Conservation (phyloP, 169 alveolate genomes). For the Theileria parva region DNA sequence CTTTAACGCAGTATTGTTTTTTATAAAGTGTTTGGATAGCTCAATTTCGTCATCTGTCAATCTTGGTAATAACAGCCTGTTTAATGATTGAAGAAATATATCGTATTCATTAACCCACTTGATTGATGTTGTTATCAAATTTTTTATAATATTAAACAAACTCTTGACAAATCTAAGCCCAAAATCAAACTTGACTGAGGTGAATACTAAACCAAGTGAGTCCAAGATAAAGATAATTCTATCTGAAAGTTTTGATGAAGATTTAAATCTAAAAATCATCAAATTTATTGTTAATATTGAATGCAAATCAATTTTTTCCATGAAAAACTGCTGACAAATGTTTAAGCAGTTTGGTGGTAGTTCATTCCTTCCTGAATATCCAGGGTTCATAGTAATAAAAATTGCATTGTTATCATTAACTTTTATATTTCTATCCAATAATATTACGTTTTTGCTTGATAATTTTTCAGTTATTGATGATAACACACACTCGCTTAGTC, state of each 20-base stretch:
- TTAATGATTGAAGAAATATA: neutral
- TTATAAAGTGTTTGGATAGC: neutral
- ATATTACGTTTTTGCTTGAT: constrained; percentile 86
- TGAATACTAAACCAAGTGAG: constrained; percentile 89
- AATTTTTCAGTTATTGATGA: constrained; percentile 96
- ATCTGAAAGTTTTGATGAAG: constrained; percentile 91
- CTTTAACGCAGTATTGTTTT: neutral
- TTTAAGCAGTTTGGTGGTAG: constrained; percentile 95
- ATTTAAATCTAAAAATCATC: constrained; percentile 93
- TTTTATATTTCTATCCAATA: constrained; percentile 82
- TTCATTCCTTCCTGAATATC: constrained; percentile 97
- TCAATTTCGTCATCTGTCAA: neutral
- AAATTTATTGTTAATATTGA: constrained; percentile 90
- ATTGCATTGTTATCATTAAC: constrained; percentile 93
- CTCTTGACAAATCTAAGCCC: constrained; percentile 97
- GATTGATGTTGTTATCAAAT: neutral
- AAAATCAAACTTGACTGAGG: constrained; percentile 97
- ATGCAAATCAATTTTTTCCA: constrained; percentile 89
- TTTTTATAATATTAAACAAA: constrained; percentile 86
- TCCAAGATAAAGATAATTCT: constrained; percentile 94
- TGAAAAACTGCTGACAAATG: constrained; percentile 90
- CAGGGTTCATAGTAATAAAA: constrained; percentile 98
- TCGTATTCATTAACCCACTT: neutral
- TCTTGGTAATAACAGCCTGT: neutral
- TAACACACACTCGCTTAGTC: constrained; percentile 94